phyloP scores from a whole-genome alignment of 768 basidiomycete genomes.

The Tulasnella sp. region DNA sequence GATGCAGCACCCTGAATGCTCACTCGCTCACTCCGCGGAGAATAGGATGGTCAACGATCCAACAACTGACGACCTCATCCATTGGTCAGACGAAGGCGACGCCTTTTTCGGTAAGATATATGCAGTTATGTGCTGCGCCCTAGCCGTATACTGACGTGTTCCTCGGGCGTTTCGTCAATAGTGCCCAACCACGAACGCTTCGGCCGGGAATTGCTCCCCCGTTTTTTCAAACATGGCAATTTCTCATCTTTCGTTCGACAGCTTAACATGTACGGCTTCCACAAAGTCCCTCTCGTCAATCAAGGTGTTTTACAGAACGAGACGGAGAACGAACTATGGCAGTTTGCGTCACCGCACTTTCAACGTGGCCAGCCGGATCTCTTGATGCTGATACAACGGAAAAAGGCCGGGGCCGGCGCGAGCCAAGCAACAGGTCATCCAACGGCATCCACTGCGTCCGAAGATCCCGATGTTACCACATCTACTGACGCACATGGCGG shows the following conservation, averaged over 20 bases:
- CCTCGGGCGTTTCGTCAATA: conserved; percentile 37
- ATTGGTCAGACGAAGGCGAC: conserved; percentile 88
- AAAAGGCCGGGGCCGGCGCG: conserved; percentile 55
- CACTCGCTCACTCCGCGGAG: conserved; percentile 23
- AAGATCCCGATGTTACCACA: background rate
- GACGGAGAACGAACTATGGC: conserved; percentile 77
- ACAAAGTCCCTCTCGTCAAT: conserved; percentile 92
- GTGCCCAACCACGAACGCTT: conserved; percentile 91
- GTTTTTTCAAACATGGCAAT: conserved; percentile 97
- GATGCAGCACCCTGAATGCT: background rate
- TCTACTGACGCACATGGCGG: background rate
- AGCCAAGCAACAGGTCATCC: conserved; percentile 36
- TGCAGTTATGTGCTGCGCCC: conserved; percentile 20
- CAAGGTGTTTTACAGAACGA: conserved; percentile 88
- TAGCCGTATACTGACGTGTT: conserved; percentile 18
- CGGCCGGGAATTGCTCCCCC: conserved; percentile 80
- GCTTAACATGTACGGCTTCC: conserved; percentile 94
- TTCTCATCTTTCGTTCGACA: conserved; percentile 90
- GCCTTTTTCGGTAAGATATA: conserved; percentile 73
- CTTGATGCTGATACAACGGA: conserved; percentile 81
- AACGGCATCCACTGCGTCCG: conserved; percentile 33
- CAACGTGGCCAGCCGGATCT: conserved; percentile 84
- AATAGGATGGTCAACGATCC: conserved; percentile 88
- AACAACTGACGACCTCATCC: conserved; percentile 74
- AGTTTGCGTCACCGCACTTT: conserved; percentile 90